These are phyloP conservation scores for Diaporthe sp. DNA, from an alignment of 2,329 filamentous ascomycete species.

Conservation along the genomic window DNA sequence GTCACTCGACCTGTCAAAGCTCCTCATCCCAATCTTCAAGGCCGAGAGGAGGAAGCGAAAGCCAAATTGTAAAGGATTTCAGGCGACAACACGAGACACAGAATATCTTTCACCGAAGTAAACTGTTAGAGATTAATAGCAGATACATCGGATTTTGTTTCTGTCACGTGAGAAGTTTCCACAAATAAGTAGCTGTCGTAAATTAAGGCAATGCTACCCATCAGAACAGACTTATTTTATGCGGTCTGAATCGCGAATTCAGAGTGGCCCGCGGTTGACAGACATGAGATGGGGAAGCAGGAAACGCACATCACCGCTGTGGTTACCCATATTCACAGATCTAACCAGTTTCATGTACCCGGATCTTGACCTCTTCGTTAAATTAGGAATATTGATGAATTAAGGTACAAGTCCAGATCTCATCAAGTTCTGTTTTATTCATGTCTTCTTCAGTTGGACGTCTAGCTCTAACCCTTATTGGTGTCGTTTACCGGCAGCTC, in stretches of 20 bases:
- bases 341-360: no score
- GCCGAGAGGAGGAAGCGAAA: not conserved
- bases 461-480: not conserved
- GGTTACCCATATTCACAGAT: not conserved
- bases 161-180: not conserved
- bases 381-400: not conserved
- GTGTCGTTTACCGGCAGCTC: not conserved
- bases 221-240: not conserved
- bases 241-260: not conserved
- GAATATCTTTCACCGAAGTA: not conserved
- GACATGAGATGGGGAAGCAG: not conserved
- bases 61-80: not conserved
- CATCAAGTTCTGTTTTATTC: not conserved
- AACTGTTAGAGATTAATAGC: not conserved
- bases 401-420: not conserved
- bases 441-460: not conserved
- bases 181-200: no score
- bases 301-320: not conserved
- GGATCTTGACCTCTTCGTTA: not conserved
- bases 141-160: not conserved
- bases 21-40: constrained; percentile 4
- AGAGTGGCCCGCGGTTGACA: not conserved
- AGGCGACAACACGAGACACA: not conserved
- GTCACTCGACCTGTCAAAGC: constrained; percentile 1
- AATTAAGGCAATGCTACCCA: not conserved